Evolutionary conservation across 2,329 filamentous ascomycete genomes (phyloP).

Genomic region (Colletotrichum camelliae): DNA sequence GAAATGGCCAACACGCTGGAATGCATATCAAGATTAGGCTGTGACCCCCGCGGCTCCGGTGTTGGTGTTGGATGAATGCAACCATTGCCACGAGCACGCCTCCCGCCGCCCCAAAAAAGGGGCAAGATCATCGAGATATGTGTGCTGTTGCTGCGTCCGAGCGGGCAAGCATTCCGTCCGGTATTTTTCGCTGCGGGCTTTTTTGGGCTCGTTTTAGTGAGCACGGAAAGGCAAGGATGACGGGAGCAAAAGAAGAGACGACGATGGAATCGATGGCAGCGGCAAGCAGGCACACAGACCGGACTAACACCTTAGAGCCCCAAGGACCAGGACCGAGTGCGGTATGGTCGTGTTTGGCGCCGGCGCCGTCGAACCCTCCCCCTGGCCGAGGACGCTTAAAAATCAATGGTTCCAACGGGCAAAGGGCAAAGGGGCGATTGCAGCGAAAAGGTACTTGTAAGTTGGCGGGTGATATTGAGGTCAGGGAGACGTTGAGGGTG

Average conservation of each 20-base stretch:
- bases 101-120: not conserved
- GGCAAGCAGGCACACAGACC: not conserved
- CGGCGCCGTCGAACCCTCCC: not conserved
- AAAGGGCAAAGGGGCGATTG: not conserved
- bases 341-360: not conserved
- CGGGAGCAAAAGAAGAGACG: not conserved
- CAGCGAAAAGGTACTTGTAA: not conserved
- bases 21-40: not conserved
- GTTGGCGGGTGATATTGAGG: not conserved
- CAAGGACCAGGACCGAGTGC: not conserved
- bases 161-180: not conserved
- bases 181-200: not conserved
- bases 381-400: not conserved
- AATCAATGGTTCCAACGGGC: constrained; percentile 8
- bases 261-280: not conserved
- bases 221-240: not conserved
- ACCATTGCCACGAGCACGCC: not conserved
- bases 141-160: not conserved
- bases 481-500: not conserved
- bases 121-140: not conserved
- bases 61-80: not conserved
- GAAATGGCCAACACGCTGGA: not conserved
- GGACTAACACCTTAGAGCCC: not conserved
- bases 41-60: not conserved
- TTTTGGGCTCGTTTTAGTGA: not conserved